These are phyloP conservation scores for Mycena crocata DNA, from an alignment of 768 basidiomycete species.

Conservation along the genomic window DNA sequence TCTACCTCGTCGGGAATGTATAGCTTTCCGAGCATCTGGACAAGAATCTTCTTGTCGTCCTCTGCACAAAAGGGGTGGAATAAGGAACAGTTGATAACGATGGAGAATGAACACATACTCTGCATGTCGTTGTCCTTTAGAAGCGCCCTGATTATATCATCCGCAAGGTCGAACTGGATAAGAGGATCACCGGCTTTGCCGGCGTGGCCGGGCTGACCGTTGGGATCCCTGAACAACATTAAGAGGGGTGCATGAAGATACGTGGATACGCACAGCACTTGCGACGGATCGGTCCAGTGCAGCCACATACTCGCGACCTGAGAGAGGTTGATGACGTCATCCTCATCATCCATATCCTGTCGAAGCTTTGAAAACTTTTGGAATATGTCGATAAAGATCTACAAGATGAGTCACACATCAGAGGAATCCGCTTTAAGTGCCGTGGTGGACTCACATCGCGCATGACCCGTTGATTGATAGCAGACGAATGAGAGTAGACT, in stretches of 20 bases:
- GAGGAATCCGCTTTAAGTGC: neutral
- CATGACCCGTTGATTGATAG: slow-evolving; percentile 79
- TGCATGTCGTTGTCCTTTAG: slow-evolving; percentile 56
- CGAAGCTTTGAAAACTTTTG: slow-evolving; percentile 60
- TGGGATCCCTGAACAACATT: slow-evolving; percentile 33
- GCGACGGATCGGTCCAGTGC: slow-evolving; percentile 82
- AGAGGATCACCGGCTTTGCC: slow-evolving; percentile 39
- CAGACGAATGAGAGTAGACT: slow-evolving; percentile 86
- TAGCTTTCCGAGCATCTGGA: slow-evolving; percentile 72
- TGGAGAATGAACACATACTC: slow-evolving; percentile 55
- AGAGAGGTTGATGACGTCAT: slow-evolving; percentile 66
- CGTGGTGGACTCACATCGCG: slow-evolving; percentile 59
- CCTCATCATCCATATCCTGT: slow-evolving; percentile 65
- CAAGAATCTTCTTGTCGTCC: slow-evolving; percentile 74
- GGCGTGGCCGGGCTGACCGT: slow-evolving; percentile 38
- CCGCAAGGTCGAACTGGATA: slow-evolving; percentile 63
- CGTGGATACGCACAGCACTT: slow-evolving; percentile 54
- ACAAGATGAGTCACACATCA: neutral
- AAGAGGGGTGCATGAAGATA: neutral
- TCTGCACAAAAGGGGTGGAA: slow-evolving; percentile 49
- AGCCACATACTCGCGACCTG: slow-evolving; percentile 74
- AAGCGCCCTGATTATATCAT: slow-evolving; percentile 55
- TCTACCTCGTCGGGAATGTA: slow-evolving; percentile 79
- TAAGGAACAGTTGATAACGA: slow-evolving; percentile 32
- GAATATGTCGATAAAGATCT: slow-evolving; percentile 71